Conservation (phyloP, 306 rosid species). For the Rosa persica region DNA sequence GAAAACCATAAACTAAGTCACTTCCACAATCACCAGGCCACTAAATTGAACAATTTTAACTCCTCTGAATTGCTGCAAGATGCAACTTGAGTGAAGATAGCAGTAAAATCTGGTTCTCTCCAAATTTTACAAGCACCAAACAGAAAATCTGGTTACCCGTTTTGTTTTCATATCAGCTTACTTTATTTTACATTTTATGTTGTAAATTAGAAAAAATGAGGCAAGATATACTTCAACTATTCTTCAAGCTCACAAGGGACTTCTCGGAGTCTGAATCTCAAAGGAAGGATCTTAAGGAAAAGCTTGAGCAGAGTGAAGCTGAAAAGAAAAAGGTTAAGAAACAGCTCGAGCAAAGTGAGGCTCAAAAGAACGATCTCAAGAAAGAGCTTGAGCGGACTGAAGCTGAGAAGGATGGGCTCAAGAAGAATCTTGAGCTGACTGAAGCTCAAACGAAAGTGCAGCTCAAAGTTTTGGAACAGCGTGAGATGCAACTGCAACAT, state of each 20-base stretch:
- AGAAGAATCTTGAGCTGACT: background rate
- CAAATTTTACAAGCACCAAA: too few relatives aligned
- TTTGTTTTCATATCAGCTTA: background rate
- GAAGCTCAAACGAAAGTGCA: background rate
- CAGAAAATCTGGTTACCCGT: too few relatives aligned
- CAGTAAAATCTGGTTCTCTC: too few relatives aligned
- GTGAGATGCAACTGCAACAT: constrained; percentile 47
- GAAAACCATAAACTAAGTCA: too few relatives aligned
- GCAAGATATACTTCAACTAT: background rate
- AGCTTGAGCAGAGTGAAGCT: background rate
- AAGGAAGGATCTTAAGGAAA: background rate
- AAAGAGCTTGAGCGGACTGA: background rate
- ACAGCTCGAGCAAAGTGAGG: background rate
- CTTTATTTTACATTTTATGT: background rate
- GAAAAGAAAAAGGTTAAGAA: background rate
- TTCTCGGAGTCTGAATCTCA: background rate
- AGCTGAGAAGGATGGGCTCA: background rate
- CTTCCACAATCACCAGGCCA: too few relatives aligned
- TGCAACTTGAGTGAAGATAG: too few relatives aligned
- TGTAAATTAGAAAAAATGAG: background rate
- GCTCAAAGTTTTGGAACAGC: constrained; percentile 7
- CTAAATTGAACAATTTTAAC: too few relatives aligned
- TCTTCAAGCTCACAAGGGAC: background rate
- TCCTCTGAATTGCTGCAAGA: too few relatives aligned
- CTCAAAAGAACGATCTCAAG: background rate